A percentile compares a stretch with the other conserved stretches of the same genome.
These are phyloP conservation scores for Musa schizocarpa DNA, from an alignment of 176 grass and related monocot species.

Conservation along the genomic window DNA sequence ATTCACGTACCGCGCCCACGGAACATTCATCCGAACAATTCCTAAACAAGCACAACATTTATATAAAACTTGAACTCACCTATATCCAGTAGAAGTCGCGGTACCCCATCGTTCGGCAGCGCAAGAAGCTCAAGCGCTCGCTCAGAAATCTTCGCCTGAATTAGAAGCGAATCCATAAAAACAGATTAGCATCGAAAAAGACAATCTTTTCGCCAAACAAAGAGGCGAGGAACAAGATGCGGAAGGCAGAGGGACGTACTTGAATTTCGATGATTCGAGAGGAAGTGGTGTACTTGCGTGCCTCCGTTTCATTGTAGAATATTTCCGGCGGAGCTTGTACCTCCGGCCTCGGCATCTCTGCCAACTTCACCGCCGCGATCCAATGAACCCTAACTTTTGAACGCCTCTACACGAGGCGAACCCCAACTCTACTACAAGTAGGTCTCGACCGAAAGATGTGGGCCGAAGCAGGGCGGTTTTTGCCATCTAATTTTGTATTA, in stretches of 20 bases:
- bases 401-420: too few species aligned
- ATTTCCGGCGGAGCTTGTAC: constrained; percentile 88
- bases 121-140: constrained; percentile 79
- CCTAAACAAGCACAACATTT: not conserved
- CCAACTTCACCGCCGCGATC: too few species aligned
- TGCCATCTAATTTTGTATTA: too few species aligned
- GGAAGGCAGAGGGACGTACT: constrained; percentile 12
- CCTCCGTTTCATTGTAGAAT: constrained; percentile 91
- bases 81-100: constrained; percentile 84
- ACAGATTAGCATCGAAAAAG: not conserved
- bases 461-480: too few species aligned
- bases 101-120: constrained; percentile 63
- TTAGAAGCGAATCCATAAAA: not conserved
- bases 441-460: too few species aligned
- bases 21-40: too few species aligned
- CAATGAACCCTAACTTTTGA: too few species aligned
- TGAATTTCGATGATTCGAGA: constrained; percentile 98
- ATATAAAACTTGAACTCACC: constrained; percentile 28
- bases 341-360: constrained; percentile 73
- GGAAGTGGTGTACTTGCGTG: constrained; percentile 93
- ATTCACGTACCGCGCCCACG: too few species aligned
- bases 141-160: constrained; percentile 84
- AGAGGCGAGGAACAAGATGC: not conserved
- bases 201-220: not conserved
- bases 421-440: too few species aligned